Base-by-base conservation (phyloP, 306 rosid species). In the Rosa multiflora region DNA sequence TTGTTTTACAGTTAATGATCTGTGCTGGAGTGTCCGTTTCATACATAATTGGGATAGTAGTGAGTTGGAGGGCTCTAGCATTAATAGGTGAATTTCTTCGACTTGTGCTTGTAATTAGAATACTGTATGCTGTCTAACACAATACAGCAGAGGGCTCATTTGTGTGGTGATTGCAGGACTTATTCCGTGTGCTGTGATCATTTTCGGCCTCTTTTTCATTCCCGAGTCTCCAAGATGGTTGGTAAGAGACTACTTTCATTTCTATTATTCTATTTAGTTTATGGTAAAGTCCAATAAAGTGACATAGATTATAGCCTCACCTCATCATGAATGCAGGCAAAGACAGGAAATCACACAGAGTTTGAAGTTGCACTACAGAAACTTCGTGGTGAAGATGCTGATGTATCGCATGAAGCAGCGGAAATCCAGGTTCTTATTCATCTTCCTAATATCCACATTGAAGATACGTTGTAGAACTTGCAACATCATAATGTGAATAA, bases 221-320 rank as follows among this genome's bases (percentile, higher is more conserved):
- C 98, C 97, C 0, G 99, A 95, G 86, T 95, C 98, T 84, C 99
- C 98, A 32, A 90, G 99, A 92, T 95, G 97, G 97, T 86, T 94
- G 83, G 99, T 92, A 85, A 82, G 92, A 80, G 87, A 26, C 9
- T 23, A 62, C 11, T 46, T 37, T 26, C 11, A 6, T 21, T 12
- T 20, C 40, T 26, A 52, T 10, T 32, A 8, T 58, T 32, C 17
- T 21, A 63, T 12, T 17, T 70, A 23, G 40, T 55, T 52, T 43
- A 40, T 23, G 72, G 39, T 1, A 70, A 67, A 2, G 5, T 53
- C 23, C 32, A 62, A 66, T 1, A 10, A 59, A 49, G 62, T 74
- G 49, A 75, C 35, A 61, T 61, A 23, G 46, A 53, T 3, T 1
- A 17, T 23, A 61, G 26, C 67, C 47, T 52, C 55, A 62, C 35